phyloP scores from a whole-genome alignment of 345 rosid genomes.

The Citrus maxima region DNA sequence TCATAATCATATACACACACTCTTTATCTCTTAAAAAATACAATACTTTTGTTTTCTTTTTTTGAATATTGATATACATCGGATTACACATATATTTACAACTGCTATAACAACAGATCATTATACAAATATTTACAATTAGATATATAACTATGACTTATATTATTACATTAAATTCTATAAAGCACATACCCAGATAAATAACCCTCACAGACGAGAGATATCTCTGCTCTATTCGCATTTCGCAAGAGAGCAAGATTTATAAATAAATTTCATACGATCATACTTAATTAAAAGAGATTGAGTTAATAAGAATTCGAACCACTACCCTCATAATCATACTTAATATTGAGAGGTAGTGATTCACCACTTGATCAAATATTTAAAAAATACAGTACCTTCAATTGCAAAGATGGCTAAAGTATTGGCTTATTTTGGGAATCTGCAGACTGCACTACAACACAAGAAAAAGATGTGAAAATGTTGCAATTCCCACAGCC shows the following conservation, averaged over 20 bases:
- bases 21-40: too few species aligned
- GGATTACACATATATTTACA: too few species aligned
- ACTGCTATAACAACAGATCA: accelerated
- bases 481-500: neutral
- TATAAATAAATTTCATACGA: too few species aligned
- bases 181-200: too few species aligned
- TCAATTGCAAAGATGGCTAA: neutral
- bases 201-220: accelerated
- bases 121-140: accelerated
- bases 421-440: neutral
- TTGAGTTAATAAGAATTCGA: accelerated
- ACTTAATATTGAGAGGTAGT: accelerated
- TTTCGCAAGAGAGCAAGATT: accelerated
- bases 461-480: neutral
- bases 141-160: too few species aligned
- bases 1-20: too few species aligned
- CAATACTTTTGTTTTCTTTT: too few species aligned
- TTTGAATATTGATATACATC: too few species aligned
- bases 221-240: accelerated
- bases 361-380: too few species aligned
- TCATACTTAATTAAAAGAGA: too few species aligned
- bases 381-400: too few species aligned
- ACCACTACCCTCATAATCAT: accelerated
- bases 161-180: too few species aligned
- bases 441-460: neutral